Conservation (phyloP, 2,329 filamentous ascomycete genomes). For the Fusarium armeniacum region DNA sequence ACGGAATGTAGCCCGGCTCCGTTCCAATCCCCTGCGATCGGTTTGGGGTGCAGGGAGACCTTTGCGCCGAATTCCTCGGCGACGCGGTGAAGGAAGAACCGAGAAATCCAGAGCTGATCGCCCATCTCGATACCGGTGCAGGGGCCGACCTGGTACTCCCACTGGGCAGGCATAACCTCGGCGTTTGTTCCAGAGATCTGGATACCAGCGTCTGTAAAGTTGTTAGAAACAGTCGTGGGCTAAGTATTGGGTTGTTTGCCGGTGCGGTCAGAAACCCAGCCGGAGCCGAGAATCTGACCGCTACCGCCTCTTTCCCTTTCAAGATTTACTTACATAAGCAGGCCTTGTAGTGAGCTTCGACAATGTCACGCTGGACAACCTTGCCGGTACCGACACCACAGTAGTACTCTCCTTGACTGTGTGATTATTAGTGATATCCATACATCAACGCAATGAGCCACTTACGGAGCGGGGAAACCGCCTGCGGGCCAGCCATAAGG, state of each 20-base stretch:
- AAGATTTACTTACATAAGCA: slow-evolving; percentile 71
- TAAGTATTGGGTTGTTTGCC: background rate
- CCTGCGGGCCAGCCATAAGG: slow-evolving; percentile 81
- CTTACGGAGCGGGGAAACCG: slow-evolving; percentile 84
- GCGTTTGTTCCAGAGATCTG: slow-evolving; percentile 99
- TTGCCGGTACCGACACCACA: slow-evolving; percentile 97
- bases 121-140: slow-evolving; percentile 91
- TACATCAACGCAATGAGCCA: too few species aligned
- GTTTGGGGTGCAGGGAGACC: slow-evolving; percentile 96
- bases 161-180: slow-evolving; percentile 98
- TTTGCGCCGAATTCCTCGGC: slow-evolving; percentile 97
- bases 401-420: slow-evolving; percentile 61
- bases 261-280: background rate
- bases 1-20: slow-evolving; percentile 84
- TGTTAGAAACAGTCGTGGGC: slow-evolving; percentile 2
- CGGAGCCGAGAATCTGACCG: background rate
- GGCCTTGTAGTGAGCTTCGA: slow-evolving; percentile 75
- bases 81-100: slow-evolving; percentile 88
- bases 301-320: too few species aligned
- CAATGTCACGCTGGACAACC: slow-evolving; percentile 97
- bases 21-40: slow-evolving; percentile 93
- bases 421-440: slow-evolving; percentile 22
- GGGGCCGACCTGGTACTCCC: slow-evolving; percentile 98
- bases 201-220: slow-evolving; percentile 74
- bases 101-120: slow-evolving; percentile 92